Base-by-base conservation (phyloP, 2,329 filamentous ascomycete species). In the Uncinocarpus reesii region DNA sequence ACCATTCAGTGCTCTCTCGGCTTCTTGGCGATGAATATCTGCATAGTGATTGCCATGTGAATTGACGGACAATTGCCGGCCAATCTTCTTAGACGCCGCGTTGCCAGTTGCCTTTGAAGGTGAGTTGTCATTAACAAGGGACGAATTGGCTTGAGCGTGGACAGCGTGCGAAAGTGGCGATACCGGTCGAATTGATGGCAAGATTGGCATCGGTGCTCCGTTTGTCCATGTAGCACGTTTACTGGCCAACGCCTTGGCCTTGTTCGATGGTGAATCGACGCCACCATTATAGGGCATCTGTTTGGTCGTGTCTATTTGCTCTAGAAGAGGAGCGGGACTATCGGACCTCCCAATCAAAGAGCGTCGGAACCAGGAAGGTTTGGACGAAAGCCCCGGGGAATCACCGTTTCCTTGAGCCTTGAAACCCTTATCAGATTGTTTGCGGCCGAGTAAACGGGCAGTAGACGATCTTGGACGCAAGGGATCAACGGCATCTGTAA, bases 181-280 rank as follows among this genome's bases (percentile, higher is more conserved):
- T 44, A 96, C 89, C 10, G 92, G 90, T 55, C 84, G 80, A 58
- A 96, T 95, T 1, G 89, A 95, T 10, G 92, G 92, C 42, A 98
- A 73, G 53, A 98, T 98, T 7, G 87, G 87, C 78, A 98, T 98
- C 3, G 92, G 92, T 42, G 88, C 69, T 41, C 88, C 87, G 62
- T 90, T 92, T 36, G 84, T 83, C 92, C 92, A 98, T 23, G 92
- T 96, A 43, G 87, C 84, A 61, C 92, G 81, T 73, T 98, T 98
- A 59, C 73, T 76, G 13, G 79, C 76, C 38, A 75, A 71, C 4
- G 80, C 73, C 52, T 75, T 77, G 49, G 51, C 24, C 28, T 55
- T 53, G 4, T 57, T 54, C 36, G 66, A 57, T 18, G 74, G 69
- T 16, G 68, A 65, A 11, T 68, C 68, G 44, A 69, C 55, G 23